Evolutionary conservation across 257 asterid genomes (phyloP), one percentile per base, ranked within the genome.

Genomic region (Forsythia viridissima): DNA sequence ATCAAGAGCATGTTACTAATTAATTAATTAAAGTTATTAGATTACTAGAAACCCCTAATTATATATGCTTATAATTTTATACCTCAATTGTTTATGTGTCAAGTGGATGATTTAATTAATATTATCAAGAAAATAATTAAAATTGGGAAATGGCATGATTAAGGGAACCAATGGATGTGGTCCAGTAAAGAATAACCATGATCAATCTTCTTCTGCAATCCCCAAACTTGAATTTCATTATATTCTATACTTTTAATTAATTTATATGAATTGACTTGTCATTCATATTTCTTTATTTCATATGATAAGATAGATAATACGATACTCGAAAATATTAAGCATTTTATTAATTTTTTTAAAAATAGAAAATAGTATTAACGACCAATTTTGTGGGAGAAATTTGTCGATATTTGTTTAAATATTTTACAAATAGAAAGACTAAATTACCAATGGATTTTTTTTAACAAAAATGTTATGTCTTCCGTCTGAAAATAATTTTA

Each of bases 1-100:
- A 91, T 91, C 98, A 87, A 82, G 84, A 77, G 87, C 97, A 93
- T 89, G 97, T 89, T 91, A 84, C 92, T 85, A 83, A 80, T 30
- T 46, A 46, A 80, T 84, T 86, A 85, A 81, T 84, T 85, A 74
- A 75, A 82, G 71, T 63, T 34, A 55, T 68, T 82, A 75, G 77
- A 59, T 77, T 43, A 24, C 75, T 57, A 37, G 37, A 75, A 74
- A 37, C 67, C 67, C 79, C 77, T 65, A 24, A 44, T 68, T 66
- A 65, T n/a, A n/a, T n/a, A n/a, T 24, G 20, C 63, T 72, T 84
- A 72, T 76, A 65, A 41, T 80, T 73, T 79, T 51, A 36, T 81
- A 75, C 71, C 63, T 69, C 76, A 80, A 80, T 86, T 82, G 84
- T 80, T 75, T 79, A 68, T 61, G 18, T 77, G 76, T 82, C 89